These are phyloP conservation scores for Aureobasidium sp. DNA, from an alignment of 2,329 filamentous ascomycete genomes.

Conservation along the genomic window DNA sequence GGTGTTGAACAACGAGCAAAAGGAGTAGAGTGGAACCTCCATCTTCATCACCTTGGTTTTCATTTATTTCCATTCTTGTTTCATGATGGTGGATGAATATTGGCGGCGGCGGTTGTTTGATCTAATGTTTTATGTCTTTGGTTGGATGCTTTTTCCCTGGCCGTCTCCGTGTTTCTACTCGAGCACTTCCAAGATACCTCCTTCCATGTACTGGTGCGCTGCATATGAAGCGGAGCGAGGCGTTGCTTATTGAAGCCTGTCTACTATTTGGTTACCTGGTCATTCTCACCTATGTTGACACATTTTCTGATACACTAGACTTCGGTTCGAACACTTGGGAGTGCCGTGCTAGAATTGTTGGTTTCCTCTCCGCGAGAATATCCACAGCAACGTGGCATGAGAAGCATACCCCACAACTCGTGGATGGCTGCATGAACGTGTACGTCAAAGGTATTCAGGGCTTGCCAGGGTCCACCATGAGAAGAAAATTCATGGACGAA, in stretches of 20 bases:
- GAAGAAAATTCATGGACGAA: neutral
- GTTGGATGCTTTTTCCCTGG: neutral
- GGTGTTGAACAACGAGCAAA: conserved; percentile 72
- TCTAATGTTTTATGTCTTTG: neutral
- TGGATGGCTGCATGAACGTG: neutral
- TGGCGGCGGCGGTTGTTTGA: neutral
- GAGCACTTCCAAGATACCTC: conserved; percentile 6
- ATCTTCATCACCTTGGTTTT: neutral
- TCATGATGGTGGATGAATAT: neutral
- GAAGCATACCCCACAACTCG: neutral
- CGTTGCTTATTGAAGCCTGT: neutral
- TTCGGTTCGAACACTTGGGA: neutral
- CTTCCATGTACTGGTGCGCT: neutral
- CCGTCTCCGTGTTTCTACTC: neutral
- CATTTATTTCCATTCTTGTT: neutral
- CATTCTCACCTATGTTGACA: neutral
- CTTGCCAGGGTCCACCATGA: neutral
- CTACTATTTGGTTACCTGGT: neutral
- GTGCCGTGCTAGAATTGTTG: too few species aligned
- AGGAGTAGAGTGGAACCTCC: conserved; percentile 18
- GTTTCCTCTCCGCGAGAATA: neutral
- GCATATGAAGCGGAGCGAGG: conserved; percentile 4
- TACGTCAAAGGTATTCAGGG: neutral
- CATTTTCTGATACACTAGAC: neutral
- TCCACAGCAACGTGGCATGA: neutral